Percentiles rank a stretch among this genome's conserved stretches.
These are phyloP conservation scores for Pythium sp. DNA, from an alignment of 352 stramenopile genomes.

Conservation along the genomic window DNA sequence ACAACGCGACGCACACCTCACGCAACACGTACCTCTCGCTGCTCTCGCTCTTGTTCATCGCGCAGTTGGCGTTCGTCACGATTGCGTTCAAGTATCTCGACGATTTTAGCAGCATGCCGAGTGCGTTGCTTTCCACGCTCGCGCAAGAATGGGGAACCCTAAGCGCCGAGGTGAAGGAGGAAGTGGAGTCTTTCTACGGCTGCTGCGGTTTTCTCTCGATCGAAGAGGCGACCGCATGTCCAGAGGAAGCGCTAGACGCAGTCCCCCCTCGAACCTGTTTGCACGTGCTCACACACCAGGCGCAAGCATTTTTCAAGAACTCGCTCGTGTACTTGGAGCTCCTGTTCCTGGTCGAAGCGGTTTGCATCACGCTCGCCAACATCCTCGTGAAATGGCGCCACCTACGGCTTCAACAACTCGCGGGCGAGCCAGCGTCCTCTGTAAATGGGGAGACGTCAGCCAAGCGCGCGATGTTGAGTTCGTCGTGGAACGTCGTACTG, in stretches of 20 bases:
- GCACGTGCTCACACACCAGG: constrained; percentile 23
- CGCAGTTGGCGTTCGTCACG: constrained; percentile 31
- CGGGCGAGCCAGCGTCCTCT: constrained; percentile 19
- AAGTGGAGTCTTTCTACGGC: constrained; percentile 40
- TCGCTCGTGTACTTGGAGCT: constrained; percentile 38
- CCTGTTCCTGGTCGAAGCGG: constrained; percentile 34
- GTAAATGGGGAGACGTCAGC: constrained; percentile 9
- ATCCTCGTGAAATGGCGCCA: constrained; percentile 50
- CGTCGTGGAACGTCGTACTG: constrained; percentile 27
- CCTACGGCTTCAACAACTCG: constrained; percentile 40
- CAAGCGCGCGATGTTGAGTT: constrained; percentile 30
- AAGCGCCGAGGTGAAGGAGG: constrained; percentile 14
- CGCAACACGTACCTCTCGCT: constrained; percentile 31
- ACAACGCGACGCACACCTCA: constrained; percentile 27
- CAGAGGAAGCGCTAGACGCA: constrained; percentile 43
- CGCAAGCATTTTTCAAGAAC: constrained; percentile 29
- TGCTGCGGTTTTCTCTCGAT: constrained; percentile 52
- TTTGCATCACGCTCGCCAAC: constrained; percentile 37
- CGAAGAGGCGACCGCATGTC: constrained; percentile 33
- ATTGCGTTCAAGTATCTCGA: constrained; percentile 40
- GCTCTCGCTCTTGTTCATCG: constrained; percentile 28
- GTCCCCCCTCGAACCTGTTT: constrained; percentile 40
- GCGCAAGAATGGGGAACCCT: constrained; percentile 30
- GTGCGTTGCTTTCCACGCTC: constrained; percentile 22
- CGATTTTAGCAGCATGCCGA: constrained; percentile 35